A percentile compares a stretch with the other conserved stretches of the same genome.
phyloP scores from a whole-genome alignment of 129 eudicot genomes.

The Tagetes patula region DNA sequence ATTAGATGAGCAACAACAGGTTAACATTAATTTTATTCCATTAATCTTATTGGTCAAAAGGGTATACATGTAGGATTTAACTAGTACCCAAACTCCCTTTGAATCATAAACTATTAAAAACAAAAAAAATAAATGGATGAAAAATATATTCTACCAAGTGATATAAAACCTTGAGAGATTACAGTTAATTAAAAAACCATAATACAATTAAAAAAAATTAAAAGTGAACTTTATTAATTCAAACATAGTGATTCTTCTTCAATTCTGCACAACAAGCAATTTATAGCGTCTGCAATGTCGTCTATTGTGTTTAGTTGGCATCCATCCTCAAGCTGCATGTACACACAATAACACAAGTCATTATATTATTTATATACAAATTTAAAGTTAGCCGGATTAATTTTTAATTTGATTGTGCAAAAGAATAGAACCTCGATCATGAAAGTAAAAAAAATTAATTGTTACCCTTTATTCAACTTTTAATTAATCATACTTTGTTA shows the following conservation, averaged over 20 bases:
- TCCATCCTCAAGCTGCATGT: constrained; percentile 61
- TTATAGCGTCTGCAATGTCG: constrained; percentile 62
- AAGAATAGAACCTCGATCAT: no score
- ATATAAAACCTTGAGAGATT: not conserved
- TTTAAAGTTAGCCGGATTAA: no score
- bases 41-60: constrained; percentile 12
- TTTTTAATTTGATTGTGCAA: no score
- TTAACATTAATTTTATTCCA: not conserved
- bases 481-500: no score
- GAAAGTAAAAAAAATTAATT: no score
- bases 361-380: not conserved
- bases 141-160: not conserved
- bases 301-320: constrained; percentile 62
- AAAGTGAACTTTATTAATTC: constrained; percentile 17
- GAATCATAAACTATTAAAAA: constrained; percentile 14
- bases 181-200: constrained; percentile 17
- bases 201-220: constrained; percentile 9
- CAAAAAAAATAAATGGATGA: not conserved
- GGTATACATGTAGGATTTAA: constrained; percentile 13
- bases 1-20: no score
- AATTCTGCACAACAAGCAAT: constrained; percentile 53
- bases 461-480: no score
- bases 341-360: constrained; percentile 15
- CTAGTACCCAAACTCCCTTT: not conserved
- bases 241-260: constrained; percentile 49